Evolutionary conservation across 73 alveolate genomes (phyloP).

Genomic region (Stentor coeruleus): DNA sequence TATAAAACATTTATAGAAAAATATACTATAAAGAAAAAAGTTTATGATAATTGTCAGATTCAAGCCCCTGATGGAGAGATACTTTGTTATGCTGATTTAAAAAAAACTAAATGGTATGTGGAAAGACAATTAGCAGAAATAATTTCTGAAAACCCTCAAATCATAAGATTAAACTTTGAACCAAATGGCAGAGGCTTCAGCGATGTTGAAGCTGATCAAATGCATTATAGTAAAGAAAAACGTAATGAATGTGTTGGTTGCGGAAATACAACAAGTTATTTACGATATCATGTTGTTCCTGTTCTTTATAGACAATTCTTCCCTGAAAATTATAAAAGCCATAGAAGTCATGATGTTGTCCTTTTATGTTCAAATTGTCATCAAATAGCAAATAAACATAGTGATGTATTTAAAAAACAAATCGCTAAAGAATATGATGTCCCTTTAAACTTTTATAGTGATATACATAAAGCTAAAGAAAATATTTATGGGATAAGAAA

Average conservation of each 20-base stretch:
- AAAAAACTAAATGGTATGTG: slow-evolving; percentile 84
- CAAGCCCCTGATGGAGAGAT: slow-evolving; percentile 87
- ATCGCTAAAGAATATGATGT: slow-evolving; percentile 67
- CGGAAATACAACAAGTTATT: slow-evolving; percentile 65
- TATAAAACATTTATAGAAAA: slow-evolving; percentile 47
- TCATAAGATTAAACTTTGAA: slow-evolving; percentile 70
- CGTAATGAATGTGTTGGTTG: slow-evolving; percentile 85
- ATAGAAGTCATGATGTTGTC: slow-evolving; percentile 94
- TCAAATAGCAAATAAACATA: slow-evolving; percentile 74
- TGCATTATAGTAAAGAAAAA: slow-evolving; percentile 58
- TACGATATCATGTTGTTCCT: slow-evolving; percentile 85
- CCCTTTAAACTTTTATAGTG: slow-evolving; percentile 65
- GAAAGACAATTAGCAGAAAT: slow-evolving; percentile 67
- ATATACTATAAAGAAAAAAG: slow-evolving; percentile 60
- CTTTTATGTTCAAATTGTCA: slow-evolving; percentile 89
- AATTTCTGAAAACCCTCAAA: slow-evolving; percentile 69
- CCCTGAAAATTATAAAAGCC: slow-evolving; percentile 87
- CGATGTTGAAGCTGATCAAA: slow-evolving; percentile 51
- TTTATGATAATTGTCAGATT: slow-evolving; percentile 88
- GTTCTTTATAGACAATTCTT: slow-evolving; percentile 69
- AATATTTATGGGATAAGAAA: slow-evolving; percentile 35
- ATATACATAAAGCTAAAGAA: slow-evolving; percentile 29
- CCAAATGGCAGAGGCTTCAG: slow-evolving; percentile 75
- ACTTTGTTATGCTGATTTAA: slow-evolving; percentile 71
- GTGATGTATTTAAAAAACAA: slow-evolving; percentile 62